Conservation (phyloP, 352 stramenopile genomes). For the Pythium chondricola region DNA sequence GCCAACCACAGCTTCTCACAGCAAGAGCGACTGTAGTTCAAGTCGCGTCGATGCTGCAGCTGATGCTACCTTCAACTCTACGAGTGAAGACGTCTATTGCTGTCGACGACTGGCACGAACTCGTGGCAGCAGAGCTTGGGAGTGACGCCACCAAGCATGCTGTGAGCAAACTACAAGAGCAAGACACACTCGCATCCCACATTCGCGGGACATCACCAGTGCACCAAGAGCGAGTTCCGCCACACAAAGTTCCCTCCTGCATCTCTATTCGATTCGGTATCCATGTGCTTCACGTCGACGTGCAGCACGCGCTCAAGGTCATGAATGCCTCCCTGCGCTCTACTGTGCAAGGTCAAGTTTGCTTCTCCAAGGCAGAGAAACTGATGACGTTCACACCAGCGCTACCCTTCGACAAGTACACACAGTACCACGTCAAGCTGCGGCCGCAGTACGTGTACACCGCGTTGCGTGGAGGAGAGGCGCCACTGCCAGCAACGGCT, state of each 20-base stretch:
- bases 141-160: constrained; percentile 4
- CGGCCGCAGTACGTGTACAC: constrained; percentile 24
- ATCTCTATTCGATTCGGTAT: constrained; percentile 16
- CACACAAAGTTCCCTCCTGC: neutral
- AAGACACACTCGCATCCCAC: constrained; percentile 17
- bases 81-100: neutral
- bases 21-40: neutral
- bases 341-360: constrained; percentile 17
- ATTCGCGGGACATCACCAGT: constrained; percentile 9
- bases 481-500: neutral
- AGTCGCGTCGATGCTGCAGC: constrained; percentile 7
- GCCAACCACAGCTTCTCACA: neutral
- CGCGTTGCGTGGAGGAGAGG: constrained; percentile 6
- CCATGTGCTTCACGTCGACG: constrained; percentile 23
- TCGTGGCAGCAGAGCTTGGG: constrained; percentile 7
- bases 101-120: constrained; percentile 10
- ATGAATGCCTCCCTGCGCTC: constrained; percentile 16
- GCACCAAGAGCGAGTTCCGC: constrained; percentile 12
- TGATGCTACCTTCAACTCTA: neutral
- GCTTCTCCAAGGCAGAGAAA: constrained; percentile 10
- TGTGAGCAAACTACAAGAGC: constrained; percentile 11
- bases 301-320: constrained; percentile 28
- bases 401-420: constrained; percentile 28
- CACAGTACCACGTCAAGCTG: constrained; percentile 25
- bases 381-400: constrained; percentile 25